These are phyloP conservation scores for Podospora conica DNA, from an alignment of 495 filamentous ascomycete genomes.

Conservation along the genomic window DNA sequence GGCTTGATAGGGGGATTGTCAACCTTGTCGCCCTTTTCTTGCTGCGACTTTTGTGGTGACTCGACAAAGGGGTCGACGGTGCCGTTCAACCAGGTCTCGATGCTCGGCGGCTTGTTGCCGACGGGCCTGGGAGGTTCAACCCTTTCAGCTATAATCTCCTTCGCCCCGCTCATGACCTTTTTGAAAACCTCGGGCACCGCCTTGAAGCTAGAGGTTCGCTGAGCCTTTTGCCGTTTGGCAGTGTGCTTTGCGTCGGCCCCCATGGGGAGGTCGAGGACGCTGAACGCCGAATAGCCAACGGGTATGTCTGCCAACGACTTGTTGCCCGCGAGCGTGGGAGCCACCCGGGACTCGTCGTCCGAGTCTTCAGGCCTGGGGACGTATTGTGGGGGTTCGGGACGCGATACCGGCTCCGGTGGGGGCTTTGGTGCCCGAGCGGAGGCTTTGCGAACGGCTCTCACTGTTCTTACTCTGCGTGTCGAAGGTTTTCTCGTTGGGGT, in stretches of 20 bases:
- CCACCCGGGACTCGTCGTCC: constrained; percentile 26
- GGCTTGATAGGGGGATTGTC: not conserved
- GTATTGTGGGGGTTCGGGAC: not conserved
- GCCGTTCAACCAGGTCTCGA: constrained; percentile 70
- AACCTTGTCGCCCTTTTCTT: constrained; percentile 16
- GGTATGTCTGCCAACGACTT: constrained; percentile 49
- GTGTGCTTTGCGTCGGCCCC: constrained; percentile 36
- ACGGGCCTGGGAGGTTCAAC: constrained; percentile 44
- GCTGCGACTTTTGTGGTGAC: constrained; percentile 25
- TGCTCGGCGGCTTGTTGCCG: constrained; percentile 49
- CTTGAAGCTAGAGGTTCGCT: constrained; percentile 43
- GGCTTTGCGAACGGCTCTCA: constrained; percentile 1
- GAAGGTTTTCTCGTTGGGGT: constrained; percentile 23
- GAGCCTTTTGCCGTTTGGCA: constrained; percentile 37
- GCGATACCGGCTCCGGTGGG: not conserved
- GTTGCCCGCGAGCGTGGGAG: constrained; percentile 37
- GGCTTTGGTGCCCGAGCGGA: not conserved
- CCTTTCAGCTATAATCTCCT: constrained; percentile 49
- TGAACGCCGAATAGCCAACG: constrained; percentile 53
- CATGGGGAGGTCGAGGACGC: constrained; percentile 46
- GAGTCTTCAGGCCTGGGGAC: constrained; percentile 5
- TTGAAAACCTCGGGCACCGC: constrained; percentile 49
- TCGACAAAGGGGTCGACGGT: constrained; percentile 71
- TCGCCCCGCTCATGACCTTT: constrained; percentile 48
- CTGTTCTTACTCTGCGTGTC: constrained; percentile 3